Evolutionary conservation across 768 basidiomycete genomes (phyloP).

Genomic region (Lentinula raphanica): DNA sequence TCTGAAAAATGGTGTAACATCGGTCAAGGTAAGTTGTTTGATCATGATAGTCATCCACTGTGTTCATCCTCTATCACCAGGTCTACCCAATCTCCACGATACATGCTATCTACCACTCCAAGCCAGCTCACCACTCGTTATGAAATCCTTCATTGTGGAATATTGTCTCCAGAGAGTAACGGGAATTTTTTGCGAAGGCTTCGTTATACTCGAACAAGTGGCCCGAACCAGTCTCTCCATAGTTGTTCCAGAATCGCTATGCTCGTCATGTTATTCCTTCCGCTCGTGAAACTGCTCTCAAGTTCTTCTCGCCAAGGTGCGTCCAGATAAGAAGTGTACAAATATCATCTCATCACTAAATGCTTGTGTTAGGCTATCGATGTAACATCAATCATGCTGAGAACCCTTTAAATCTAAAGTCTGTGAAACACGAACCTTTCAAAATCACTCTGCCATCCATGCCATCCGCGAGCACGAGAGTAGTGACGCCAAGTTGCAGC

Average conservation of each 20-base stretch:
- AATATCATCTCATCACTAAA: background rate
- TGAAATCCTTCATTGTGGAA: conserved; percentile 92
- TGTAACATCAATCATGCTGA: conserved; percentile 69
- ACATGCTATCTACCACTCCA: conserved; percentile 88
- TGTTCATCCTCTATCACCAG: conserved; percentile 48
- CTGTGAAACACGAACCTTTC: conserved; percentile 29
- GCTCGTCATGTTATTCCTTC: conserved; percentile 84
- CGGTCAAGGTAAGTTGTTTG: conserved; percentile 65
- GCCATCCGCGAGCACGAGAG: too few species aligned
- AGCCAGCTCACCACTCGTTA: conserved; percentile 73
- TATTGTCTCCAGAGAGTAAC: conserved; percentile 94
- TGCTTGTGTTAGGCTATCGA: conserved; percentile 46
- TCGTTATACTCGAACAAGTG: conserved; percentile 73
- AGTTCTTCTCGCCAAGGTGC: conserved; percentile 74
- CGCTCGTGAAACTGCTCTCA: conserved; percentile 83
- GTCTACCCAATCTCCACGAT: conserved; percentile 87
- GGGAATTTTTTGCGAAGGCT: conserved; percentile 95
- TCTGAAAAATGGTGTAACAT: conserved; percentile 96
- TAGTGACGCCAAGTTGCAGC: conserved; percentile 45
- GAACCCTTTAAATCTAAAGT: conserved; percentile 50
- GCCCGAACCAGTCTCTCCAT: conserved; percentile 78
- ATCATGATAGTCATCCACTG: background rate
- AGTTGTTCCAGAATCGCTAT: conserved; percentile 95
- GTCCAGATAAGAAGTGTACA: conserved; percentile 7
- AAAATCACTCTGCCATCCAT: conserved; percentile 28